Conservation (phyloP, 306 rosid species). For the Fragaria iinumae region DNA sequence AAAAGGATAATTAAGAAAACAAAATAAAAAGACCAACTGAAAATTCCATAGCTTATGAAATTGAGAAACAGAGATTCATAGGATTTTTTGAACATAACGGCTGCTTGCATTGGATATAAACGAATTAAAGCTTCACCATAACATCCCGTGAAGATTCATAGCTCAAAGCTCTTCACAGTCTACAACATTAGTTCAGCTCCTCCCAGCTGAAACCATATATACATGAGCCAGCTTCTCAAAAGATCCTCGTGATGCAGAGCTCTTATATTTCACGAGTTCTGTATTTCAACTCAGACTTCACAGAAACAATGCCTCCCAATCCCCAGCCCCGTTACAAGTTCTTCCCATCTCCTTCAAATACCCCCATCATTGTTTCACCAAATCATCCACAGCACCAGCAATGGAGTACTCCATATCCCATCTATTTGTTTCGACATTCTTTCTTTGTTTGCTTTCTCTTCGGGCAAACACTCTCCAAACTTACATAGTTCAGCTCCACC, state of each 20-base stretch:
- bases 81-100: slow-evolving; percentile 42
- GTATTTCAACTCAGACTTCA: slow-evolving; percentile 41
- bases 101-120: neutral
- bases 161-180: slow-evolving; percentile 23
- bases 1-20: neutral
- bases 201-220: slow-evolving; percentile 17
- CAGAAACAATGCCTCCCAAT: slow-evolving; percentile 26
- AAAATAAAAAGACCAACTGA: neutral
- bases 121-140: slow-evolving; percentile 48
- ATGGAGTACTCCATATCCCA: slow-evolving; percentile 52
- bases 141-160: slow-evolving; percentile 74
- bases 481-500: slow-evolving; percentile 83
- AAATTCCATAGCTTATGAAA: neutral
- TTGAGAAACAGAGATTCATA: slow-evolving; percentile 25
- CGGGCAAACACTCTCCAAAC: slow-evolving; percentile 63
- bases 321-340: slow-evolving; percentile 34
- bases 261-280: slow-evolving; percentile 86
- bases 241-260: slow-evolving; percentile 97
- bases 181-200: slow-evolving; percentile 30
- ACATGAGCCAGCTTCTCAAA: slow-evolving; percentile 37
- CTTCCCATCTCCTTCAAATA: slow-evolving; percentile 68
- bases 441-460: slow-evolving; percentile 34
- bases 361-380: slow-evolving; percentile 43
- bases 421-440: slow-evolving; percentile 38
- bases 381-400: slow-evolving; percentile 36